Evolutionary conservation across 2,329 filamentous ascomycete species (phyloP), one percentile per base, ranked within the genome.

Genomic region (Epichloe glyceriae): DNA sequence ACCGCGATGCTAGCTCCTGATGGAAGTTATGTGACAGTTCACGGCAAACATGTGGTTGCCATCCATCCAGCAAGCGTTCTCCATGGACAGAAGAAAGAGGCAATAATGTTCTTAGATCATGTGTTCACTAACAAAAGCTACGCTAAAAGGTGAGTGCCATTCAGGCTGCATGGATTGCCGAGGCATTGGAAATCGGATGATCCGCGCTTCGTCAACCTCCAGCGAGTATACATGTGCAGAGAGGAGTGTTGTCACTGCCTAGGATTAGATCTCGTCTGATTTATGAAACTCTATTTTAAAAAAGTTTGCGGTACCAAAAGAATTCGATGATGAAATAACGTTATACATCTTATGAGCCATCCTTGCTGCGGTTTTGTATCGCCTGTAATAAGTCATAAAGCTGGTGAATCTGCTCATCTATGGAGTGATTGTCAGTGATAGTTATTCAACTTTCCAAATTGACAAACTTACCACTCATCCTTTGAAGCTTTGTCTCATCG

Each of bases 321-420:
- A 17, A 30, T 14, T 17, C 22, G 26, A 7, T 33, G 14, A 12
- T 17, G 5, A 19, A 15, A 17, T 10, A 19, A 42, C 30, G 47
- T 56, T 39, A 64, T 53, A 60, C 61, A 34, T 61, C 52, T 22
- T 62, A 57, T 14, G 63, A 60, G 12, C 55, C 59, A 3, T 58
- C 58, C 30, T 57, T 57, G 30, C 55, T 50, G 26, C 60, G 63
- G 14, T 73, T 73, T 56, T 69, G 68, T 52, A 95, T 94, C 2
- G 87, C 80, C 65, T 86, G 79, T 88, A 96, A 94, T 51, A 98
- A 73, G 64, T 97, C 91, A 63, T 96, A 96, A 58, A 98, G 71
- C 67, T 98, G 93, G 1, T 84, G 87, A 49, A 97, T 73, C 70
- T 98, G 93, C 65, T 97, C 86, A 64, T 97, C 89, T 95, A 55